phyloP scores from a whole-genome alignment of 257 asterid genomes.

The Nicotiana otophora region DNA sequence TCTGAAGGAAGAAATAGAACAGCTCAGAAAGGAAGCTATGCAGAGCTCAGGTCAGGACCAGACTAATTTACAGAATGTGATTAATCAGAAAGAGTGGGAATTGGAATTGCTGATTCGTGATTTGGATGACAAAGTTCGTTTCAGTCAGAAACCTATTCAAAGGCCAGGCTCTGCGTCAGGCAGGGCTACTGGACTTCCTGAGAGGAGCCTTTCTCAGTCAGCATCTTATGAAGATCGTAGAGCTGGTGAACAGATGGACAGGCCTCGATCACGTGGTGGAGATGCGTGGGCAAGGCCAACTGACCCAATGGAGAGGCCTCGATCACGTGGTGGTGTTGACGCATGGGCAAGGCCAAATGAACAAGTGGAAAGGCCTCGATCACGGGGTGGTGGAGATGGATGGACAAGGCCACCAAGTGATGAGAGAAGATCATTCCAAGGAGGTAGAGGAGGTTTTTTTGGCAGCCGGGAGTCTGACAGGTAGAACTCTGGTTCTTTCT shows the following conservation, averaged over 20 bases:
- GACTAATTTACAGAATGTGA: constrained; percentile 33
- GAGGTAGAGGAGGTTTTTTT: constrained; percentile 80
- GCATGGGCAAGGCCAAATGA: constrained; percentile 13
- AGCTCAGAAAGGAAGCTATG: too few relatives aligned
- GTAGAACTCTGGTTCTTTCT: constrained; percentile 28
- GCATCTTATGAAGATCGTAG: constrained; percentile 63
- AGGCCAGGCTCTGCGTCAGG: constrained; percentile 77
- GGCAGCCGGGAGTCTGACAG: constrained; percentile 72
- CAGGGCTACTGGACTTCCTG: constrained; percentile 45
- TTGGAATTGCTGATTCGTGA: constrained; percentile 57
- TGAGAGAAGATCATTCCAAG: constrained; percentile 62
- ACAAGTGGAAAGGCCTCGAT: constrained; percentile 8
- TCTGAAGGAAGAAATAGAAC: too few relatives aligned
- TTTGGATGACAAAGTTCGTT: constrained; percentile 79
- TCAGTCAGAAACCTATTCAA: constrained; percentile 59
- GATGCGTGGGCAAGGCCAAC: constrained; percentile 48
- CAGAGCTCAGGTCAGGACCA: constrained; percentile 21
- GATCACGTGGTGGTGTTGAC: constrained; percentile 11
- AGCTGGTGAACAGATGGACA: constrained; percentile 60
- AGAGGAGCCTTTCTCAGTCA: constrained; percentile 51
- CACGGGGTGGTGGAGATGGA: constrained; percentile 13
- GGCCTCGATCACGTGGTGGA: constrained; percentile 85
- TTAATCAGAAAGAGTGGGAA: constrained; percentile 57
- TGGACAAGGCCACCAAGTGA: constrained; percentile 43
- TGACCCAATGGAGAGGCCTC: constrained; percentile 15